phyloP scores from a whole-genome alignment of 306 rosid species.

The Casuarina equisetifolia region DNA sequence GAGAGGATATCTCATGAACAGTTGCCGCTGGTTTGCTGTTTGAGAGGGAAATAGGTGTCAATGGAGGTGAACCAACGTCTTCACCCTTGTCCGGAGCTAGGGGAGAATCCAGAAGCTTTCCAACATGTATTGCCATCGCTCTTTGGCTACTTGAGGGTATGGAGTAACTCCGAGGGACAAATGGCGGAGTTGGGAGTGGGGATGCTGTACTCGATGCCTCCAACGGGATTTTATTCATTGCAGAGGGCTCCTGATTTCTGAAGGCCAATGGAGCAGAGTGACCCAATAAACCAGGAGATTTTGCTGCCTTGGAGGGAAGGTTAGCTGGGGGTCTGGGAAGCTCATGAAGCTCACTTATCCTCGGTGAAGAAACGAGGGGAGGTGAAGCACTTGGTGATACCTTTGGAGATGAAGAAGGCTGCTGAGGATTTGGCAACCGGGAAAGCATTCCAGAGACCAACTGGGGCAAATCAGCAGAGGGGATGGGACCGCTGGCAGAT shows the following conservation, averaged over 20 bases:
- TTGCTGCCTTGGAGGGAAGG: constrained; percentile 43
- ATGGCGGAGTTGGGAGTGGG: constrained; percentile 87
- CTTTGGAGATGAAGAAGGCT: constrained; percentile 68
- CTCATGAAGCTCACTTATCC: constrained; percentile 89
- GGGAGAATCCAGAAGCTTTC: constrained; percentile 62
- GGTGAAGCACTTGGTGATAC: constrained; percentile 73
- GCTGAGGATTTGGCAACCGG: constrained; percentile 61
- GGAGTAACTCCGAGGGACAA: constrained; percentile 77
- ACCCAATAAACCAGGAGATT: constrained; percentile 45
- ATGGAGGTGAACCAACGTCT: constrained; percentile 67
- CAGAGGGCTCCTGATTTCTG: constrained; percentile 55
- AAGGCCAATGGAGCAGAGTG: constrained; percentile 75
- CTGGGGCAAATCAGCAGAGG: constrained; percentile 41
- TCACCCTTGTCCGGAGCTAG: constrained; percentile 52
- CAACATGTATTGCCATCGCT: constrained; percentile 55
- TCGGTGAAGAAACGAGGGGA: constrained; percentile 70
- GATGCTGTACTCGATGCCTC: constrained; percentile 61
- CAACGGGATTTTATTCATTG: constrained; percentile 46
- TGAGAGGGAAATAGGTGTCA: constrained; percentile 62
- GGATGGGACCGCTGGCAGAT: constrained; percentile 41
- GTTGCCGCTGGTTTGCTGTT: constrained; percentile 36
- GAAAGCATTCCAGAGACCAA: constrained; percentile 45
- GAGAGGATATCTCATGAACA: constrained; percentile 53
- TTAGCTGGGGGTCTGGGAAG: constrained; percentile 90
- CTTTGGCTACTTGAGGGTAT: constrained; percentile 84